Base-by-base conservation (phyloP, 306 rosid genomes). In the Acacia melanoxylon region DNA sequence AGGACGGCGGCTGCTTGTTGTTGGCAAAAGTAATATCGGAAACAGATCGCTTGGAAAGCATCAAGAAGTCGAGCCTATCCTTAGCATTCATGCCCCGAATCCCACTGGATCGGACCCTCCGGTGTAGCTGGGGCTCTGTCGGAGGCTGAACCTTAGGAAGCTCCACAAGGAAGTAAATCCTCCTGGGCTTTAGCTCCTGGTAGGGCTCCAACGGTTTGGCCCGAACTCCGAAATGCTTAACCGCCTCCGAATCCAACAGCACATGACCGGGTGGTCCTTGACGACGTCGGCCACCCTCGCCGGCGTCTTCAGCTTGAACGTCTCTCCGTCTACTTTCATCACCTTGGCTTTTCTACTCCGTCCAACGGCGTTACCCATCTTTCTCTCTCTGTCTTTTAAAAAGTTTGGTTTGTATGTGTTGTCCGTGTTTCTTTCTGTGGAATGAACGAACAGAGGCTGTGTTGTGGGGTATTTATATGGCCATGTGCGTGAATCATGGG, bases 321-420 rank as follows among this genome's bases (percentile, higher is more conserved):
- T 91, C 78, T 94, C 98, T 0, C 98, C 98, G 25, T 89, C 86
- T 46, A 90, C 83, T 74, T 89, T 94, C 98, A 94, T 91, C 52
- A 94, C 92, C 80, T 94, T 94, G 31, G 91, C 92, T 78, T 77
- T 90, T 41, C 68, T 91, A 67, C 87, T 87, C 41, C 94, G 83
- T 74, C 91, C 91, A 0, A 93, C 29, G 10, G 78, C 76, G 88
- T 94, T 94, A 40, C 98, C 98, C 98, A 94, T 94, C 44, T 56
- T 20, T 63, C 6, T 17, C 10, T 49, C 44, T 16, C 35, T 13
- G 10, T 63, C 16, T 62, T 8, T 22, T 3, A 27, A 13, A 14
- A 15, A 62, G 40, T 25, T 61, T 0, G 19, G 51, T 11, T 24
- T 27, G 1, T 14, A 4, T 63, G 37, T 3, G 31, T 1, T 62